Conservation (phyloP, 2,329 filamentous ascomycete species). For the Paracoccidioides lutzii region DNA sequence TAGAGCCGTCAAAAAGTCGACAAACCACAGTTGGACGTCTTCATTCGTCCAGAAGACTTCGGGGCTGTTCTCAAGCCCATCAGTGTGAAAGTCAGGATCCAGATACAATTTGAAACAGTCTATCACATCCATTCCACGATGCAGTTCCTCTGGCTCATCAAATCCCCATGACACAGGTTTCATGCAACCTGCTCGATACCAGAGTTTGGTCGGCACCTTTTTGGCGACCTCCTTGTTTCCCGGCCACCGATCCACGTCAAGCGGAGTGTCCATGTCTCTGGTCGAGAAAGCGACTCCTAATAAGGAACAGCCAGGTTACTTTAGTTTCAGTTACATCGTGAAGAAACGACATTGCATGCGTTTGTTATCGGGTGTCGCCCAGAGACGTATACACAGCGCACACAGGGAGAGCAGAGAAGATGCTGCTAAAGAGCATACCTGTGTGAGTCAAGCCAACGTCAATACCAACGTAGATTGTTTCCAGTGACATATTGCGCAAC, state of each 20-base stretch:
- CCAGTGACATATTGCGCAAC: not conserved
- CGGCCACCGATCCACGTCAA: not conserved
- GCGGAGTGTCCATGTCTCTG: not conserved
- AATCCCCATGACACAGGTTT: slow-evolving; percentile 1
- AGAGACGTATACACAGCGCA: too few relatives aligned
- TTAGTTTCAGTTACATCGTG: too few relatives aligned
- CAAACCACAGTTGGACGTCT: slow-evolving; percentile 3
- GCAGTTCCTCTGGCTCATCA: not conserved
- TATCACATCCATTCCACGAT: slow-evolving; percentile 1
- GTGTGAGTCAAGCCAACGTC: slow-evolving; percentile 2
- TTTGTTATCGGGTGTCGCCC: too few relatives aligned
- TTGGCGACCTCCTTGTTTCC: not conserved
- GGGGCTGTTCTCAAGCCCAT: not conserved
- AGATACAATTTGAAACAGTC: slow-evolving; percentile 5
- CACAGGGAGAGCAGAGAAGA: not conserved
- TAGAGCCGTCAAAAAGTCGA: slow-evolving; percentile 3
- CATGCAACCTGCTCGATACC: slow-evolving; percentile 1
- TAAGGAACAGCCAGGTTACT: too few relatives aligned
- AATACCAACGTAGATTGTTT: slow-evolving; percentile 2
- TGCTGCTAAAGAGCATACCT: not conserved
- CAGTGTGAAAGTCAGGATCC: not conserved
- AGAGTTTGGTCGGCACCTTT: slow-evolving; percentile 2
- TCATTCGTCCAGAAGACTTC: not conserved
- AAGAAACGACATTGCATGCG: not conserved
- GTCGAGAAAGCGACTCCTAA: slow-evolving; percentile 3